Base-by-base conservation (phyloP, 345 rosid species). In the Citrus mangshanensis region DNA sequence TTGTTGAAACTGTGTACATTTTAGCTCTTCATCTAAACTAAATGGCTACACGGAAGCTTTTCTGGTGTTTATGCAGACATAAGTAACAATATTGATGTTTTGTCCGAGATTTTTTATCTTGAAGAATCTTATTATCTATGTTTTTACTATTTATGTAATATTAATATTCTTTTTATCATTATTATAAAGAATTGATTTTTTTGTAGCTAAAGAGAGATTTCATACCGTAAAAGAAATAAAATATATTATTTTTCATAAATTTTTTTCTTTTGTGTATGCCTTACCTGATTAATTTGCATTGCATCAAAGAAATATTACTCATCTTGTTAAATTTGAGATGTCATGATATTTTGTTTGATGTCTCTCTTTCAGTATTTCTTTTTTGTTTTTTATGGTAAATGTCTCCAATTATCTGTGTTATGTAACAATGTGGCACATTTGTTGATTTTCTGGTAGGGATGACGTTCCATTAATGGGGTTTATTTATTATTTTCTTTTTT, bases 401-500 rank as follows among this genome's bases (percentile, higher is more conserved):
- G 25, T 49, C 51, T 61, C 19, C 21, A 24, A 12, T 61, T 61
- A 27, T 38, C 7, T 63, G 38, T 19, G 2, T 62, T 64, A 21
- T 19, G 46, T 42, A 28, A 27, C 78, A 63, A 18, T 64, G 37
- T 63, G 61, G 40, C 25, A 30, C 10, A 19, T 75, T 21, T 27
- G 32, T 61, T 62, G 67, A 25, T 28, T 75, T 75, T 42, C 46
- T 63, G 27, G 49, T n/a, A 16, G 6, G 22, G 69, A 54, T 34
- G 76, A 58, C 68, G 34, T 40, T 67, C 13, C 61, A 40, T 30
- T 54, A 18, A 65, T 63, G 73, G 65, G 55, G 2, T 78, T 77
- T 56, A 6, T 13, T 58, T 70, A 51, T 16, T 51, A 4, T 51
- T 51, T 72, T 42, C 40, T 54, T 49, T 40, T 38, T 72, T 69